Base-by-base conservation (phyloP, 2,329 filamentous ascomycete genomes). In the Penicillium sp. region DNA sequence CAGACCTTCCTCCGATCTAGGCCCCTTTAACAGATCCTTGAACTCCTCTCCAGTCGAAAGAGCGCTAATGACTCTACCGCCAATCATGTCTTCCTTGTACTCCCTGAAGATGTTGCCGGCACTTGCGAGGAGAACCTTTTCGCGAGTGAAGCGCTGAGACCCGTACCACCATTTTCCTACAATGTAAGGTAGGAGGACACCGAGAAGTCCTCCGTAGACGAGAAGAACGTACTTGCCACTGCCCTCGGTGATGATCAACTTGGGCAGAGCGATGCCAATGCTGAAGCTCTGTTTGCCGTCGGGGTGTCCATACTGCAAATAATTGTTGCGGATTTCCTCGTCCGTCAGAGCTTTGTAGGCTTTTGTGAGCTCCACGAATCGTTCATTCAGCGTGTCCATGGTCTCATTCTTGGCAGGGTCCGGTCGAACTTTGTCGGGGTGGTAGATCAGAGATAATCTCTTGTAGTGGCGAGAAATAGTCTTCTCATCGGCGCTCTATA, bases 131-230 rank as follows among this genome's bases (percentile, higher is more conserved):
- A 96, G 81, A 24, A 97, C 89, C 64, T 90, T 91, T 74, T 99
- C 95, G 77, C 93, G 95, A 38, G 94, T 97, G 74, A 90, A 85
- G 66, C 87, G 85, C 74, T 96, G 93, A 33, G 91, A 95, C 59
- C 95, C 94, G 71, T 99, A 99, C 94, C 94, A 99, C 94, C 94
- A 99, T 58, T 89, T 91, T 48, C 94, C 94, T 56, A 99, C 93
- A 48, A 94, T 80, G 72, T 95, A 99, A 2, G 94, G 94, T 52
- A 99, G 80, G 59, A 97, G 78, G 60, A 97, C 90, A 55, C 93
- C 94, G 52, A 99, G 85, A 40, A 97, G 82, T 33, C 88, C 75
- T 38, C 91, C 92, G 72, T 99, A 99, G 61, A 97, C 82, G 57
- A 97, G 79, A 59, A 99, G 80, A 54, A 99, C 89, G 69, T 95